A percentile compares a stretch with the other conserved stretches of the same genome.
phyloP scores from a whole-genome alignment of 768 basidiomycete species.

The Lyophyllum semitale region DNA sequence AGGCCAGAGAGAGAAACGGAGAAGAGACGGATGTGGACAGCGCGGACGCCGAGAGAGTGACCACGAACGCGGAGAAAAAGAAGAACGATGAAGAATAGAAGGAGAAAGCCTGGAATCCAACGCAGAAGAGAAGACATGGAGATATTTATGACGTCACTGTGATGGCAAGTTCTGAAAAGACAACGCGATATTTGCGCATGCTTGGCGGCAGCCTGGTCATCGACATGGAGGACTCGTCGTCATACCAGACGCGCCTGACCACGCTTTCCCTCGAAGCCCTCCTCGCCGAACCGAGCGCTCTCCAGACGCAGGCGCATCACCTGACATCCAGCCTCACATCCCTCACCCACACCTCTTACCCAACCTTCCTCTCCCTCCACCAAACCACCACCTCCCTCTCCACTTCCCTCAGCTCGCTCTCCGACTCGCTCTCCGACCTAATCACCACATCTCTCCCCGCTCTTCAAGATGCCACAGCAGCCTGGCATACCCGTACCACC shows the following conservation, averaged over 20 bases:
- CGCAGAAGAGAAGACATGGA: not conserved
- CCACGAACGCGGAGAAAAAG: conserved; percentile 1
- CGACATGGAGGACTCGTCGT: conserved; percentile 20
- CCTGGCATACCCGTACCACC: conserved; percentile 76
- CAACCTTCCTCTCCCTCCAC: conserved; percentile 90
- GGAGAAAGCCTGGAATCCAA: not conserved
- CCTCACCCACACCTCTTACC: conserved; percentile 88
- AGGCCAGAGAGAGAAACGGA: conserved; percentile 14
- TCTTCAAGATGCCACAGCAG: conserved; percentile 70
- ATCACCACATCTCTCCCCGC: conserved; percentile 70
- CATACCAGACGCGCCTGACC: conserved; percentile 69
- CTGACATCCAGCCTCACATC: conserved; percentile 88
- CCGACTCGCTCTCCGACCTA: conserved; percentile 70
- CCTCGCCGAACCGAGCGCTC: conserved; percentile 69
- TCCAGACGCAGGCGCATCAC: conserved; percentile 84
- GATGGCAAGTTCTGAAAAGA: not conserved
- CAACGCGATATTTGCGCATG: conserved; percentile 16
- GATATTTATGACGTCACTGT: conserved; percentile 5
- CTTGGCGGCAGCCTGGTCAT: conserved; percentile 9
- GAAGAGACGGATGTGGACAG: conserved; percentile 1
- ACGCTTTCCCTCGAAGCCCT: conserved; percentile 68
- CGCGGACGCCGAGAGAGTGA: conserved; percentile 2
- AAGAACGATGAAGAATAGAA: not conserved
- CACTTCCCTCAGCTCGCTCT: conserved; percentile 72
- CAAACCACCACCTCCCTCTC: conserved; percentile 74